A percentile compares a stretch with the other conserved stretches of the same genome.
These are phyloP conservation scores for Trichoderma gamsii DNA, from an alignment of 495 filamentous ascomycete genomes.

Conservation along the genomic window DNA sequence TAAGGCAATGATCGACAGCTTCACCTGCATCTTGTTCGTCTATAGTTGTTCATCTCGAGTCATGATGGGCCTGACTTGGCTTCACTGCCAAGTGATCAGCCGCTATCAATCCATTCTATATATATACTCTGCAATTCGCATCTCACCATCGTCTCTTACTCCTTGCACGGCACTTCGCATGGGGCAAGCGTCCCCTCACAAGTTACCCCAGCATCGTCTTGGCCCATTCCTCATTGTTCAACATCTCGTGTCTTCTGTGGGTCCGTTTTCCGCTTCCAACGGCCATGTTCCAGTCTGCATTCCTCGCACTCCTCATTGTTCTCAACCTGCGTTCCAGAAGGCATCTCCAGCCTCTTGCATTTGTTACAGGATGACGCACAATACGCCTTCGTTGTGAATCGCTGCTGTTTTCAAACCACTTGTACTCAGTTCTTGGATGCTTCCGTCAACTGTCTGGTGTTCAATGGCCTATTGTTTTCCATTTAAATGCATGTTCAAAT, in stretches of 20 bases:
- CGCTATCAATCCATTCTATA: not conserved
- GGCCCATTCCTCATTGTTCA: constrained; percentile 1
- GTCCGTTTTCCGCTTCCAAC: not conserved
- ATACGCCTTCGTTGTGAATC: not conserved
- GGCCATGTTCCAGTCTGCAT: not conserved
- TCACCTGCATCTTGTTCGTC: not conserved
- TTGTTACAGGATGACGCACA: not conserved
- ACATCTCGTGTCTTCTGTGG: not conserved
- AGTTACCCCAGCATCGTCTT: constrained; percentile 6
- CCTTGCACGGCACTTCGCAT: not conserved
- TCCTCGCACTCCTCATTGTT: constrained; percentile 8
- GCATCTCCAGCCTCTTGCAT: not conserved
- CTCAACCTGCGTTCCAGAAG: not conserved
- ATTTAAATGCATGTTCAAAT: not conserved
- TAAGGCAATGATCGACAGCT: not conserved
- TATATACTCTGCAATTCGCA: not conserved
- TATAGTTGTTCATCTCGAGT: not conserved
- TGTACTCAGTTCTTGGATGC: not conserved
- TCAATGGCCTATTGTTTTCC: not conserved
- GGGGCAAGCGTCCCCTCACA: not conserved
- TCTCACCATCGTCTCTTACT: not conserved
- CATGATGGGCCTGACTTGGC: not conserved
- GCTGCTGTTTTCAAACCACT: constrained; percentile 15
- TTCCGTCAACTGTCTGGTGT: not conserved
- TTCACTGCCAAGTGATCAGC: not conserved